Conservation (phyloP, 495 filamentous ascomycete species). For the Aspergillus hancockii region DNA sequence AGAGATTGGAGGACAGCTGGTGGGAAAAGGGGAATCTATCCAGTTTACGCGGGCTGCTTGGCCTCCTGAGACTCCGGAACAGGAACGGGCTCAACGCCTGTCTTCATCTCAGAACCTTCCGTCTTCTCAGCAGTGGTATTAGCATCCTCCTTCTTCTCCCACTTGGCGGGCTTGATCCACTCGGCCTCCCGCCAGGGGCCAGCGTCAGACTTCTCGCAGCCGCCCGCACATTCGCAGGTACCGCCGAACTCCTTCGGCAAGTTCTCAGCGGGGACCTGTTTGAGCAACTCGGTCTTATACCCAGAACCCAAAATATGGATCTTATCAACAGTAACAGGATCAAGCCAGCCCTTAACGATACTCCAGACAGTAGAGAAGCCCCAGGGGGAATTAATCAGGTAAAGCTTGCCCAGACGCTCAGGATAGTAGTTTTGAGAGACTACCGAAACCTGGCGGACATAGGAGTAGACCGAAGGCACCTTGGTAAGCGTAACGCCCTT, state of each 20-base stretch:
- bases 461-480: constrained; percentile 79
- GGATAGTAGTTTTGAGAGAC: constrained; percentile 99
- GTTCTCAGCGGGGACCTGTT: constrained; percentile 87
- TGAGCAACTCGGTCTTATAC: constrained; percentile 80
- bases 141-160: constrained; percentile 37
- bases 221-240: constrained; percentile 77
- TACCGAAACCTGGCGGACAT: constrained; percentile 74
- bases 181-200: constrained; percentile 88
- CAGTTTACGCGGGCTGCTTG: too few relatives aligned
- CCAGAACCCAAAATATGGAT: constrained; percentile 83
- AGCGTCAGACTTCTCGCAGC: constrained; percentile 83
- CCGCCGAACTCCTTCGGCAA: constrained; percentile 87
- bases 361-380: constrained; percentile 81
- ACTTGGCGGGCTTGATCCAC: constrained; percentile 70
- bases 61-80: too few relatives aligned
- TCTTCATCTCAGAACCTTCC: too few relatives aligned
- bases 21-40: too few relatives aligned
- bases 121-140: too few relatives aligned
- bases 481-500: constrained; percentile 87
- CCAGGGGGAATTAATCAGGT: constrained; percentile 97
- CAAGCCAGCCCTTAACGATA: constrained; percentile 85
- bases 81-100: too few relatives aligned
- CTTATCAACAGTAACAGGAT: constrained; percentile 94
- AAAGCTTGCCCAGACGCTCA: constrained; percentile 84
- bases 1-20: too few relatives aligned